These are phyloP conservation scores for Dinochytrium kinnereticum DNA, from an alignment of 371 early-diverging fungal genomes.

Conservation along the genomic window DNA sequence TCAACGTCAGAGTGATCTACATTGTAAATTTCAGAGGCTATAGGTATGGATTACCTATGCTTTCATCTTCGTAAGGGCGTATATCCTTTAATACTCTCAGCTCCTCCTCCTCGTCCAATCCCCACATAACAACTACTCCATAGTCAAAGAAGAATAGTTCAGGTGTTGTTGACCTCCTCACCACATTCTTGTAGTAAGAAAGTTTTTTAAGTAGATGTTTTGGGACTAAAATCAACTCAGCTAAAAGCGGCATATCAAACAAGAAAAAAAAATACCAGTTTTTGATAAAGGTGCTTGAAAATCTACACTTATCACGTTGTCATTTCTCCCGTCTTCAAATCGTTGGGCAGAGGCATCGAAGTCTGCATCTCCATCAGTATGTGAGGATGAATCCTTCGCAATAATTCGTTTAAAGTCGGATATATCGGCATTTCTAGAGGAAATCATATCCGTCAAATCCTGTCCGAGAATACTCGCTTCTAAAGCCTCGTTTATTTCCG, in stretches of 20 bases:
- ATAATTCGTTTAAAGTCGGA: slow-evolving; percentile 13
- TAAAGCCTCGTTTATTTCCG: neutral
- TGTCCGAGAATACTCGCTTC: neutral
- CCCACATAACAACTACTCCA: slow-evolving; percentile 96
- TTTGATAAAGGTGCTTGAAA: neutral
- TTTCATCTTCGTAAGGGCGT: slow-evolving; percentile 64
- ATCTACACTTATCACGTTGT: neutral
- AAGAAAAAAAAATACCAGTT: no score
- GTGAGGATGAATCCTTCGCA: neutral
- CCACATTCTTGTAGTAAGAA: slow-evolving; percentile 40
- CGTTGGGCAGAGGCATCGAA: neutral
- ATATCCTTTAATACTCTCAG: slow-evolving; percentile 70
- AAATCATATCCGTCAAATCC: neutral
- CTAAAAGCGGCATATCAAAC: neutral
- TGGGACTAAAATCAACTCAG: no score
- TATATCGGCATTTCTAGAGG: slow-evolving; percentile 2
- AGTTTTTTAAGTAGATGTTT: neutral
- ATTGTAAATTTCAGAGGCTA: neutral
- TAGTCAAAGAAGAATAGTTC: slow-evolving; percentile 78
- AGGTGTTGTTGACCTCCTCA: slow-evolving; percentile 47
- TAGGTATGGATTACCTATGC: slow-evolving; percentile 56
- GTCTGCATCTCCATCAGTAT: neutral
- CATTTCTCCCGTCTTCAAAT: neutral
- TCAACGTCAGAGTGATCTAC: slow-evolving; percentile 74
- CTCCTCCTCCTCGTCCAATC: slow-evolving; percentile 88